Conservation (phyloP, 768 basidiomycete genomes). For the Hygrophorus russula region DNA sequence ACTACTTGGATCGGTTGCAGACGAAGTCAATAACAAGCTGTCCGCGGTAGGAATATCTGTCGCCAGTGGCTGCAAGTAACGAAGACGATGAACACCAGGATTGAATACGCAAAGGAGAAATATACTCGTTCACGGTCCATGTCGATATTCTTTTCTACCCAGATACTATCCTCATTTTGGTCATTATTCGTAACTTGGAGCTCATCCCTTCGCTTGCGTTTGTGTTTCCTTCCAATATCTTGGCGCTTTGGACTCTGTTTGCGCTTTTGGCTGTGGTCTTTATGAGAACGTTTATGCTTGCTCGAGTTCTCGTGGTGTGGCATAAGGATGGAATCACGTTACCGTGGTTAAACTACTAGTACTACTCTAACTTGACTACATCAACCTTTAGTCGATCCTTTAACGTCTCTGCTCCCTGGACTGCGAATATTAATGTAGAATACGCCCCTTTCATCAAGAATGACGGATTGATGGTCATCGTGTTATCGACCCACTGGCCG, state of each 20-base stretch:
- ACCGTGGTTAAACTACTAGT: neutral
- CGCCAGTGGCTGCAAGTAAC: constrained; percentile 39
- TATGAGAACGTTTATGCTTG: constrained; percentile 35
- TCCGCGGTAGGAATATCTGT: constrained; percentile 70
- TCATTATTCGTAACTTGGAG: constrained; percentile 60
- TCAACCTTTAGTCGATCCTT: constrained; percentile 25
- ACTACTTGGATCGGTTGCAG: constrained; percentile 34
- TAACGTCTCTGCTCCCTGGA: constrained; percentile 12
- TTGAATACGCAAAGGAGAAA: constrained; percentile 8
- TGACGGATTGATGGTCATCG: constrained; percentile 79
- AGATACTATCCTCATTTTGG: constrained; percentile 61
- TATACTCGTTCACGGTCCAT: constrained; percentile 66
- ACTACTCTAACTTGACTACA: constrained; percentile 19
- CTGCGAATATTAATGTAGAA: constrained; percentile 16
- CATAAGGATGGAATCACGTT: no score
- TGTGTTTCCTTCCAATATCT: constrained; percentile 19
- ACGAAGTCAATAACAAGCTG: constrained; percentile 57
- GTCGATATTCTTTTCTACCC: constrained; percentile 83
- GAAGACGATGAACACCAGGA: constrained; percentile 2
- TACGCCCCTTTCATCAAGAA: constrained; percentile 54
- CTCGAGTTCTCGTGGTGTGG: constrained; percentile 25
- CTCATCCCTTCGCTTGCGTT: constrained; percentile 27
- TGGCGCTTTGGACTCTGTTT: constrained; percentile 32
- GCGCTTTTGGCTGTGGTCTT: constrained; percentile 18
- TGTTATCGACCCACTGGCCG: constrained; percentile 61